Evolutionary conservation across 495 filamentous ascomycete genomes (phyloP).

Genomic region (Talaromyces nanjingensis): DNA sequence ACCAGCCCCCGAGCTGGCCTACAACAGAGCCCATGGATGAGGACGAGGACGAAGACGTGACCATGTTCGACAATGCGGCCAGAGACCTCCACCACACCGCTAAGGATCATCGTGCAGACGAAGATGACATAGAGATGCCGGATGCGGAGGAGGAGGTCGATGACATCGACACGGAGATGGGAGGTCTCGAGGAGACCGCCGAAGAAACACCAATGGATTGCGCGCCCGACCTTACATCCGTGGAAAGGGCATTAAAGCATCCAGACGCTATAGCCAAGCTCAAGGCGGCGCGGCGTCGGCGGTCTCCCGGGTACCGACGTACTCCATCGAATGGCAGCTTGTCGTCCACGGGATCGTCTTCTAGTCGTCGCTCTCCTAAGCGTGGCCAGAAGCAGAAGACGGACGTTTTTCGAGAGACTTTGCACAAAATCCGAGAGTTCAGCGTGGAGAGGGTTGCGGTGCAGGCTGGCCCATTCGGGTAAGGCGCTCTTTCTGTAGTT

Average conservation of each 20-base stretch:
- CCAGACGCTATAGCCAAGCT: background rate
- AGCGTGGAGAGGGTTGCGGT: background rate
- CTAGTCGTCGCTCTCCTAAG: background rate
- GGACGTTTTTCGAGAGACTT: background rate
- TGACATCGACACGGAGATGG: background rate
- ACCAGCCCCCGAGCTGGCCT: background rate
- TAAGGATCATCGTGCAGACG: background rate
- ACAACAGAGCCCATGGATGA: background rate
- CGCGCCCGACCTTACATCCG: background rate
- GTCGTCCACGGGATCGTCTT: background rate
- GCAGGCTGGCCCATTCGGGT: background rate
- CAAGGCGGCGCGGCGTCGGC: background rate
- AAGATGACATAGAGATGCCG: background rate
- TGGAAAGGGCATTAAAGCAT: background rate
- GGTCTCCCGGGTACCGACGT: background rate
- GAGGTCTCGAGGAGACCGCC: background rate
- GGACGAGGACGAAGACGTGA: background rate
- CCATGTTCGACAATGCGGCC: background rate
- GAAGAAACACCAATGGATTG: background rate
- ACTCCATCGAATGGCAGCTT: background rate
- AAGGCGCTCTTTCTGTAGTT: background rate
- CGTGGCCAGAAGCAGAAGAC: background rate
- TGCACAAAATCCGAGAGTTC: background rate
- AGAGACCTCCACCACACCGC: background rate
- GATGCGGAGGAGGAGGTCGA: background rate